Evolutionary conservation across 1,139 yeast species (phyloP).

Genomic region (Geotrichum fermentans): DNA sequence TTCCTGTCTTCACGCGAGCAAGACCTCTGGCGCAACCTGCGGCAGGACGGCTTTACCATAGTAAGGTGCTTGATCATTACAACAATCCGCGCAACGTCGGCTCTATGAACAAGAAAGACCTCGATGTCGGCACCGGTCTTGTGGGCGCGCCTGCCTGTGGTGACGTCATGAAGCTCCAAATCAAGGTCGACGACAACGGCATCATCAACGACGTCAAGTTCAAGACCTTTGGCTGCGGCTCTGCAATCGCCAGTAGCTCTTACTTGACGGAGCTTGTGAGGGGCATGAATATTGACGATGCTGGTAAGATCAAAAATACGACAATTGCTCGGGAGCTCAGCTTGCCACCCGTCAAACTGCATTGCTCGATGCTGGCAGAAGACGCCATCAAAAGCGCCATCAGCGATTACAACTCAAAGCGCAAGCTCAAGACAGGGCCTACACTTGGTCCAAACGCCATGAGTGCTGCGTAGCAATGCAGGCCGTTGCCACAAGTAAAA

Average conservation of each 20-base stretch:
- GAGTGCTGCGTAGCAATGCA: not conserved
- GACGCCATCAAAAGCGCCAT: conserved; percentile 97
- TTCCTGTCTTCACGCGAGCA: too few relatives aligned
- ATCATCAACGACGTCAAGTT: conserved; percentile 90
- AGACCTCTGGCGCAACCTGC: too few relatives aligned
- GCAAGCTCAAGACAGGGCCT: conserved; percentile 31
- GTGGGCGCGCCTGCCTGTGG: conserved; percentile 99
- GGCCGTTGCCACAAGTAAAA: too few relatives aligned
- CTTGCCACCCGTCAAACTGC: conserved; percentile 94
- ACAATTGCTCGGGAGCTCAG: conserved; percentile 89
- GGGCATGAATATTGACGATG: conserved; percentile 93
- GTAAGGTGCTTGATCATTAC: conserved; percentile 73
- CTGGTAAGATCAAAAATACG: conserved; percentile 83
- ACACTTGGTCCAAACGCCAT: conserved; percentile 35
- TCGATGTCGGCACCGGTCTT: conserved; percentile 90
- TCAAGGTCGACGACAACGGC: conserved; percentile 87
- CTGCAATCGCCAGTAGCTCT: conserved; percentile 93
- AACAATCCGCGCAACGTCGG: conserved; percentile 97
- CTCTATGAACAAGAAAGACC: conserved; percentile 68
- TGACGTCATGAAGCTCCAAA: conserved; percentile 96
- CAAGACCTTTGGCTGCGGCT: conserved; percentile 97
- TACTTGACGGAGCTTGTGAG: conserved; percentile 92
- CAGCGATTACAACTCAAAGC: conserved; percentile 84
- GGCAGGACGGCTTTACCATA: conserved; percentile 31
- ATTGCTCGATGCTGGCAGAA: conserved; percentile 98